Conservation (phyloP, 495 filamentous ascomycete genomes). For the Sphaerosporella brunnea region DNA sequence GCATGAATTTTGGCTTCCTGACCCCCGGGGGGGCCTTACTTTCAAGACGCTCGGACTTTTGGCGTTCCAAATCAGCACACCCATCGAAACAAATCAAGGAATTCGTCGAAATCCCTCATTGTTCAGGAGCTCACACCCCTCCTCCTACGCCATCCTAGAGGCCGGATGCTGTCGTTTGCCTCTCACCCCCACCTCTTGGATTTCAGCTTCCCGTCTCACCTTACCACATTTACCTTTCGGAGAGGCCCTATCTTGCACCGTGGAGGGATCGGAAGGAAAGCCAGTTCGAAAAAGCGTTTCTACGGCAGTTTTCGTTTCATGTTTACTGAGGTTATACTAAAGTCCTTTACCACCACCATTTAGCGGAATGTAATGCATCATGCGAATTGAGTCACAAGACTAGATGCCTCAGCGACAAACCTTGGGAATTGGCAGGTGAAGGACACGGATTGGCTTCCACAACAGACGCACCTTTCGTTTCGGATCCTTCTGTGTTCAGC, state of each 20-base stretch:
- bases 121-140: slow-evolving; percentile 12
- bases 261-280: neutral
- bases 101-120: slow-evolving; percentile 25
- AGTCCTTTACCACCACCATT: neutral
- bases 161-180: slow-evolving; percentile 23
- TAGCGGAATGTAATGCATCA: slow-evolving; percentile 10
- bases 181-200: slow-evolving; percentile 18
- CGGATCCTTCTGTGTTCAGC: slow-evolving; percentile 23
- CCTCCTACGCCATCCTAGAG: slow-evolving; percentile 10
- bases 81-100: slow-evolving; percentile 22
- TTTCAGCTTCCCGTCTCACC: slow-evolving; percentile 22
- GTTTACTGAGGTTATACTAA: neutral
- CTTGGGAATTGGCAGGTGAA: slow-evolving; percentile 12
- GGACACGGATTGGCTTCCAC: slow-evolving; percentile 25
- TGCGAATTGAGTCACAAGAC: slow-evolving; percentile 27
- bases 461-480: slow-evolving; percentile 24
- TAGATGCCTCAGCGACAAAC: slow-evolving; percentile 21
- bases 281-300: neutral
- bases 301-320: slow-evolving; percentile 5
- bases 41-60: slow-evolving; percentile 22
- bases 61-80: slow-evolving; percentile 24
- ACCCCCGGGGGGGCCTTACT: slow-evolving; percentile 14
- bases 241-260: slow-evolving; percentile 21
- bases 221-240: slow-evolving; percentile 6
- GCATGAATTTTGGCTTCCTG: slow-evolving; percentile 26